Percentiles rank a stretch among this genome's conserved stretches.
These are phyloP conservation scores for Cryptococcus sp. DNA, from an alignment of 1,284 basidiomycete genomes.

Conservation along the genomic window DNA sequence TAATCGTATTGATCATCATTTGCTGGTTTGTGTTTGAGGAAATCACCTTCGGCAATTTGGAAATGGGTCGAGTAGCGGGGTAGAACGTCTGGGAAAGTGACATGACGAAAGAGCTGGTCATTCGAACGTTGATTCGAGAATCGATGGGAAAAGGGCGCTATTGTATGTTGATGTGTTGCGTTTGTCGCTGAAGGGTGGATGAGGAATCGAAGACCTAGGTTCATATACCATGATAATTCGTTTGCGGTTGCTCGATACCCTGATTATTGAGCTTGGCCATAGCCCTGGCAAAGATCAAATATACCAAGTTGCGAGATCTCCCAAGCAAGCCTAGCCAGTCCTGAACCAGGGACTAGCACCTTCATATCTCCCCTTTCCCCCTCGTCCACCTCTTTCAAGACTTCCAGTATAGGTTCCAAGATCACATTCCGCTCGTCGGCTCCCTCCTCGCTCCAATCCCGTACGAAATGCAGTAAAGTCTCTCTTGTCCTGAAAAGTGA, in stretches of 20 bases:
- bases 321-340: slow-evolving; percentile 1
- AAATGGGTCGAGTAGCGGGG: slow-evolving; percentile 3
- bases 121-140: slow-evolving; percentile 4
- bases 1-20: slow-evolving; percentile 1
- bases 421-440: not conserved
- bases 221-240: slow-evolving; percentile 3
- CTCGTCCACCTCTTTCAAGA: not conserved
- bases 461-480: slow-evolving; percentile 4
- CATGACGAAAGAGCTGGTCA: slow-evolving; percentile 2
- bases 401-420: not conserved
- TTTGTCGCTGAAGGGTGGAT: not conserved
- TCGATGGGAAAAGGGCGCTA: slow-evolving; percentile 1
- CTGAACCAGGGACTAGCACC: slow-evolving; percentile 2
- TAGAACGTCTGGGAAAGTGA: slow-evolving; percentile 6
- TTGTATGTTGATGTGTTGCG: not conserved
- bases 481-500: slow-evolving; percentile 6
- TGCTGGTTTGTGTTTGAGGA: not conserved
- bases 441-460: slow-evolving; percentile 7
- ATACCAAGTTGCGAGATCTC: slow-evolving; percentile 3
- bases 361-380: not conserved
- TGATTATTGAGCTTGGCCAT: not conserved
- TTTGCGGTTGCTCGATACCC: slow-evolving; percentile 1
- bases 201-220: not conserved
- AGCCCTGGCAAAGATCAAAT: not conserved
- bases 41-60: slow-evolving; percentile 6